phyloP scores from a whole-genome alignment of 345 rosid genomes.

The Ailanthus altissimus region DNA sequence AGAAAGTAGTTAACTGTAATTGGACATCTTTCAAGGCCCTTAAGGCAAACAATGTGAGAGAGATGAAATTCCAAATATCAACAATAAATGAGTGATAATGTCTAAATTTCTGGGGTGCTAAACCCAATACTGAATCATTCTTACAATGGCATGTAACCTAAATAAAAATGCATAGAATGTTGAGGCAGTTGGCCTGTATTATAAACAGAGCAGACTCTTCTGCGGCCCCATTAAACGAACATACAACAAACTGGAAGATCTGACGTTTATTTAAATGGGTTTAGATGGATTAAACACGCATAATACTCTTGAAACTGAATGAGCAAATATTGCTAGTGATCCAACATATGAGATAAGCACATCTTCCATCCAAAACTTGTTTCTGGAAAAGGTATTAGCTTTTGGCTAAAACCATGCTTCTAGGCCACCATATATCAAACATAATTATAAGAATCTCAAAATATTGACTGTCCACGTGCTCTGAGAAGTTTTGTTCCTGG shows the following conservation, averaged over 20 bases:
- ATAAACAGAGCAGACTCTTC: neutral
- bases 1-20: neutral
- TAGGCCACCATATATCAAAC: neutral
- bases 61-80: neutral
- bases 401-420: neutral
- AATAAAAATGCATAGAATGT: neutral
- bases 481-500: neutral
- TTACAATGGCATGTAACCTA: neutral
- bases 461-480: neutral
- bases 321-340: neutral
- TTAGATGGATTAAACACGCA: neutral
- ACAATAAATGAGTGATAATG: neutral
- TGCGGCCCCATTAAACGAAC: neutral
- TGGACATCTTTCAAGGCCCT: conserved; percentile 4
- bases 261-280: neutral
- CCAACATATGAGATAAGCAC: neutral
- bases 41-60: neutral
- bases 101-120: neutral
- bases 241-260: neutral
- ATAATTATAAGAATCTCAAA: neutral
- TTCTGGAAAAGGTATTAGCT: neutral
- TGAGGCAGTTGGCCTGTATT: neutral
- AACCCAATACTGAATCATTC: neutral
- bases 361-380: neutral
- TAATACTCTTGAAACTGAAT: neutral